A percentile compares a stretch with the other conserved stretches of the same genome.
phyloP scores from a whole-genome alignment of 371 early-diverging fungal genomes.

The Dipsacomyces acuminosporus region DNA sequence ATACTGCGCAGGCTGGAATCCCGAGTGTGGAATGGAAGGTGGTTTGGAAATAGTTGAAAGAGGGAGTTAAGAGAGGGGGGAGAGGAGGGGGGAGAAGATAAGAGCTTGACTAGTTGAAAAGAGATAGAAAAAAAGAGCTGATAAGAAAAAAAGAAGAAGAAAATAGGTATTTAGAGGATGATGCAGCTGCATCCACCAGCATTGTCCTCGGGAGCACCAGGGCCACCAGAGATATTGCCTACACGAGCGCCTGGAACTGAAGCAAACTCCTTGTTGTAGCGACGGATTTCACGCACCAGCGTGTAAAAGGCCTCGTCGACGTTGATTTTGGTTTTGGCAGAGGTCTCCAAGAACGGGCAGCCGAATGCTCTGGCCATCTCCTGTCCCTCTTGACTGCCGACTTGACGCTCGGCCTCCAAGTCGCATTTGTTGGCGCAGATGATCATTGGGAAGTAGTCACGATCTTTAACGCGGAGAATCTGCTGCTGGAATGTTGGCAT shows the following conservation, averaged over 20 bases:
- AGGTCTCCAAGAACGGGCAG: slow-evolving; percentile 86
- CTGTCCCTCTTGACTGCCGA: slow-evolving; percentile 68
- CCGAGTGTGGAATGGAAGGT: too few relatives aligned
- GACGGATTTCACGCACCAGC: slow-evolving; percentile 81
- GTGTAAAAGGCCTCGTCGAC: slow-evolving; percentile 89
- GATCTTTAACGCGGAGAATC: slow-evolving; percentile 85
- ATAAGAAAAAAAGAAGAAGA: too few relatives aligned
- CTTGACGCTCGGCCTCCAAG: slow-evolving; percentile 74
- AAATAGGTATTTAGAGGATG: slow-evolving; percentile 15
- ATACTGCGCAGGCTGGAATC: too few relatives aligned
- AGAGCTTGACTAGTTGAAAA: too few relatives aligned
- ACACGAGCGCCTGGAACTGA: neutral
- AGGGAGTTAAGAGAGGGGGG: too few relatives aligned
- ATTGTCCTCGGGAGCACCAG: slow-evolving; percentile 26
- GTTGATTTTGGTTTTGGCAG: slow-evolving; percentile 83
- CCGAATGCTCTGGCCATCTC: slow-evolving; percentile 74
- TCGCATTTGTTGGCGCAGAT: slow-evolving; percentile 95
- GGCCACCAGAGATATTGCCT: neutral
- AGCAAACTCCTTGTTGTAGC: slow-evolving; percentile 60
- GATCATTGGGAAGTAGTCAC: slow-evolving; percentile 82
- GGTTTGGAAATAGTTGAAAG: too few relatives aligned
- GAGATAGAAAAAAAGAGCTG: too few relatives aligned
- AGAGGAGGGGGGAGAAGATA: too few relatives aligned
- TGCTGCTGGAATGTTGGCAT: slow-evolving; percentile 79
- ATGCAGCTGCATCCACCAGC: slow-evolving; percentile 39